These are phyloP conservation scores for Penicillium antarcticum DNA, from an alignment of 495 filamentous ascomycete genomes.

Conservation along the genomic window DNA sequence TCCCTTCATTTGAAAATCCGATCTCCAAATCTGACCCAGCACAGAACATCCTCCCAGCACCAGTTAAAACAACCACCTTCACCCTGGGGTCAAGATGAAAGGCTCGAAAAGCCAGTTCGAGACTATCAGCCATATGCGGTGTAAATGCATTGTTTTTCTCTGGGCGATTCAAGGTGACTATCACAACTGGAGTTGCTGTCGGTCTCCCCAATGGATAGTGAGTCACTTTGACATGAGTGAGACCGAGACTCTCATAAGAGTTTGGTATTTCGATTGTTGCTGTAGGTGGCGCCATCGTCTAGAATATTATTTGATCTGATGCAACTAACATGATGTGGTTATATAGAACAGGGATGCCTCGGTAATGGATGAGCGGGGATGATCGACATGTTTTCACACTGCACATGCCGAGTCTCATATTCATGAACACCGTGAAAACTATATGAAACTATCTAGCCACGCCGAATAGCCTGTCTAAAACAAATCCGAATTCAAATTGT, in stretches of 20 bases:
- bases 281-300: not conserved
- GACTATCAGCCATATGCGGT: slow-evolving; percentile 46
- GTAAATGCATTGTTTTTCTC: slow-evolving; percentile 59
- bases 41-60: slow-evolving; percentile 54
- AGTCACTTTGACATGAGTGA: slow-evolving; percentile 44
- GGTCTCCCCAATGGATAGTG: slow-evolving; percentile 44
- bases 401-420: too few species aligned
- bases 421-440: too few species aligned
- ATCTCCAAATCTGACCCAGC: slow-evolving; percentile 55
- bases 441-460: too few species aligned
- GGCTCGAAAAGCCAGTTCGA: slow-evolving; percentile 46
- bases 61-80: slow-evolving; percentile 53
- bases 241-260: slow-evolving; percentile 36
- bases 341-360: not conserved
- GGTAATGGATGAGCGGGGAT: not conserved
- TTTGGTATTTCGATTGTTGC: slow-evolving; percentile 14
- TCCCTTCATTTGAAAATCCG: slow-evolving; percentile 37
- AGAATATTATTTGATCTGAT: not conserved
- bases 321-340: not conserved
- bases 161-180: slow-evolving; percentile 53
- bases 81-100: slow-evolving; percentile 51
- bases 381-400: not conserved
- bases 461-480: too few species aligned
- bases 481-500: too few species aligned
- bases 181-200: slow-evolving; percentile 46